Evolutionary conservation across 352 stramenopile species (phyloP), one percentile per base, ranked within the genome.

Genomic region (Globisporangium barbulae): DNA sequence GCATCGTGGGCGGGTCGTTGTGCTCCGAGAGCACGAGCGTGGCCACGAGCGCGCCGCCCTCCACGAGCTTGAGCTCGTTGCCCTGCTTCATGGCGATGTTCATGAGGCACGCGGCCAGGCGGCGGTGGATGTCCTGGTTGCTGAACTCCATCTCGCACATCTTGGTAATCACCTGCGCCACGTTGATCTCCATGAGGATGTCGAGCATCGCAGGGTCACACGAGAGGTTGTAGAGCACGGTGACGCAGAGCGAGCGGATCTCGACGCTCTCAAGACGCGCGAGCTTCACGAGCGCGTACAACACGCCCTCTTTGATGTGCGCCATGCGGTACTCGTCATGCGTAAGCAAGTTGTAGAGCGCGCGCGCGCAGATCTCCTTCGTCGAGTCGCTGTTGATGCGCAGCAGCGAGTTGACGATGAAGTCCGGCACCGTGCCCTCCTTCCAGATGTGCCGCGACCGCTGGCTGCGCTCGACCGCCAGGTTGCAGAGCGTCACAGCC

Each of bases 211-310:
- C 53, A 19, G 80, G 75, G 39, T 93, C 83, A 50, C 83, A 91
- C 33, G 82, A 91, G 35, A 96, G 67, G 59, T 96, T 96, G 75
- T 95, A 95, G 12, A 96, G 73, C 6, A 83, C 85, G 8, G 81
- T 75, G 21, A 94, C 83, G 33, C 86, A 95, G 42, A 96, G 70
- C 13, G 75, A 85, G 3, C 84, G 83, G 49, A 93, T 96, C 59
- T 90, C 79, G 52, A 89, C 76, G 49, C 85, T 94, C 50, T 95
- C 86, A 8, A 94, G 81, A 2, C 88, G 70, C 10, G 85, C 86
- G 1, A 96, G 81, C 61, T 96, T 96, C 33, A 95, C 79, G 4
- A 96, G 77, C n/a, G 88, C 88, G 66, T 94, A 96, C 52, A 96
- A 41, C 17, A 95, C 86, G 25, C 88, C 88, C 33, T 93, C 85